These are phyloP conservation scores for Comarum palustre DNA, from an alignment of 306 rosid species.

Conservation along the genomic window DNA sequence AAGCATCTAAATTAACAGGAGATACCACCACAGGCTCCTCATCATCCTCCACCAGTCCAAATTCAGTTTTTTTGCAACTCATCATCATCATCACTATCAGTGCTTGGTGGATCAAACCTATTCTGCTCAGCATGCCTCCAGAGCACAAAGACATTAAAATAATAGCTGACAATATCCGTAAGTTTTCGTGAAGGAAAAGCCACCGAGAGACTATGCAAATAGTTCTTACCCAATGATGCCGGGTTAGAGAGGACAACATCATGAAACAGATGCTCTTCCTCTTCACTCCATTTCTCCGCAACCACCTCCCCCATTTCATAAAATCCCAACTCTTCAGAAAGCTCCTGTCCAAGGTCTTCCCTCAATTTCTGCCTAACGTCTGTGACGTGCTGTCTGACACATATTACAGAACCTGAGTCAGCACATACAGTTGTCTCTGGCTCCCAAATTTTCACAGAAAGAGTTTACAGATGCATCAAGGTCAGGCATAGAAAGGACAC, in stretches of 20 bases:
- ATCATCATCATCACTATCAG: conserved; percentile 41
- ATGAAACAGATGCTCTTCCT: conserved; percentile 34
- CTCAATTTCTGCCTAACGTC: conserved; percentile 32
- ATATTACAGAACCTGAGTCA: conserved; percentile 34
- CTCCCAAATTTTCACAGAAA: conserved; percentile 15
- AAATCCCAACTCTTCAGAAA: conserved; percentile 33
- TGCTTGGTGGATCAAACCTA: conserved; percentile 26
- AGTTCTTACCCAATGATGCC: conserved; percentile 33
- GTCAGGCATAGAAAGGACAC: conserved; percentile 31
- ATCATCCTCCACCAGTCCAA: conserved; percentile 13
- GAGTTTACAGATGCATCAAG: conserved; percentile 19
- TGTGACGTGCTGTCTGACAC: conserved; percentile 31
- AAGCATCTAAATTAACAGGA: conserved; percentile 23
- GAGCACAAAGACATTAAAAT: conserved; percentile 39
- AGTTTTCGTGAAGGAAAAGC: conserved; percentile 30
- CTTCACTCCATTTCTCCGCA: conserved; percentile 28
- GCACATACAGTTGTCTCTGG: conserved; percentile 21
- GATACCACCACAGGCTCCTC: conserved; percentile 33
- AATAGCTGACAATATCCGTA: conserved; percentile 39
- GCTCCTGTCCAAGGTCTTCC: conserved; percentile 26
- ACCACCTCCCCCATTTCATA: conserved; percentile 44
- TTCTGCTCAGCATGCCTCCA: conserved; percentile 36
- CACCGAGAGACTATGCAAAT: conserved; percentile 27
- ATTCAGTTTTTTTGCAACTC: conserved; percentile 33
- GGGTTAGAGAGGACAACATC: conserved; percentile 35